Base-by-base conservation (phyloP, 139 green algal genomes). In the Auxenochlorella pyrenoidosa region DNA sequence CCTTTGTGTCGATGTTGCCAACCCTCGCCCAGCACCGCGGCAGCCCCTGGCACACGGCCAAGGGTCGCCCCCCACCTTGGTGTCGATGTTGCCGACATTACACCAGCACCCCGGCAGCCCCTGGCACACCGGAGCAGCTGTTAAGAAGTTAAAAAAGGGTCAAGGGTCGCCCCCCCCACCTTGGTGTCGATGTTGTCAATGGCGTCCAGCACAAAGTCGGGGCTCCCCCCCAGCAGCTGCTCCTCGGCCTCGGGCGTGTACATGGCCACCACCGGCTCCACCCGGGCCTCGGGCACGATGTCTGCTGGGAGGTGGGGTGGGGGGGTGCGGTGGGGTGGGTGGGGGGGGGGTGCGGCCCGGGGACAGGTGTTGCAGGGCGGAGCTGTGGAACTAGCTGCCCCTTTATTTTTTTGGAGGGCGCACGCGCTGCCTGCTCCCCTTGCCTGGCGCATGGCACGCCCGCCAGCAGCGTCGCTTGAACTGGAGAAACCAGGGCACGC, bases 111-210 rank as follows among this genome's bases (percentile, higher is more conserved):
- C n/a, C n/a, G n/a, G n/a, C n/a, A n/a, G n/a, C n/a, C n/a, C n/a
- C n/a, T n/a, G n/a, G n/a, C n/a, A n/a, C n/a, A n/a, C n/a, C n/a
- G n/a, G n/a, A n/a, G n/a, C n/a, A n/a, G n/a, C n/a, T n/a, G n/a
- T n/a, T n/a, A n/a, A n/a, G n/a, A n/a, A n/a, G n/a, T n/a, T n/a
- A n/a, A n/a, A n/a, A n/a, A n/a, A n/a, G n/a, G n/a, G n/a, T n/a
- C n/a, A n/a, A n/a, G n/a, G n/a, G n/a, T n/a, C n/a, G n/a, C n/a
- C n/a, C n/a, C n/a, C 21, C 87, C 0, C 66, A 97, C 96, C 93
- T 99, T 99, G 44, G 97, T 99, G 94, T 99, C 94, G 24, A 99
- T 97, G 93, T 99, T 99, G 92, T 99, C 97, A 36, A 99, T 99
- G 47, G 96, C 96, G 88, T 99, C 97, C 10, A 99, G 58, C 43